Conservation (phyloP, 768 basidiomycete genomes). For the Dentipellis sp. region DNA sequence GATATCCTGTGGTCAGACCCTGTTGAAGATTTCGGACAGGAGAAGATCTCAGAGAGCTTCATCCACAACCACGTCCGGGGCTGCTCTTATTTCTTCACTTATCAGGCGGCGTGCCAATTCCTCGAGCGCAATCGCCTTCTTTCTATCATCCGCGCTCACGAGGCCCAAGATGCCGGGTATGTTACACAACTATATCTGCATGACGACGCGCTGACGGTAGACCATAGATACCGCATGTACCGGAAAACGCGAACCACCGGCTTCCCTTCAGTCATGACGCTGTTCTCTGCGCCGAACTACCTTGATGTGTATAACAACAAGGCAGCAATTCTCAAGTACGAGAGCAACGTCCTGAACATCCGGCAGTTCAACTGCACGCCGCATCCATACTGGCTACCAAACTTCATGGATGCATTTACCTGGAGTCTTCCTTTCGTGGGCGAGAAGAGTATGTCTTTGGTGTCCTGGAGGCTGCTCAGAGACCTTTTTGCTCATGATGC, state of each 20-base stretch:
- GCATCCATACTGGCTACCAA: constrained; percentile 92
- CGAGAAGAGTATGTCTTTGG: constrained; percentile 69
- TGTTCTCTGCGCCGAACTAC: constrained; percentile 97
- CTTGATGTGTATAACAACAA: constrained; percentile 99
- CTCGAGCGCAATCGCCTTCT: constrained; percentile 94
- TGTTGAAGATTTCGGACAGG: constrained; percentile 92
- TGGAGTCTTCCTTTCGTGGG: constrained; percentile 98
- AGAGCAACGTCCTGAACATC: constrained; percentile 98
- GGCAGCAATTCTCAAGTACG: constrained; percentile 97
- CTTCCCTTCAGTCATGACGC: constrained; percentile 99
- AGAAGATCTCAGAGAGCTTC: constrained; percentile 86
- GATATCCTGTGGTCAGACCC: constrained; percentile 99
- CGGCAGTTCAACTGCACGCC: constrained; percentile 96
- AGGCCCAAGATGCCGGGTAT: constrained; percentile 97
- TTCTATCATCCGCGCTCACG: constrained; percentile 95
- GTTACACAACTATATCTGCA: constrained; percentile 16
- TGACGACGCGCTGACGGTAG: not conserved
- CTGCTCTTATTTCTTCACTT: constrained; percentile 94
- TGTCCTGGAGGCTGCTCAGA: not conserved
- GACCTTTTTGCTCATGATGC: constrained; percentile 1
- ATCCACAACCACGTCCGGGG: constrained; percentile 95
- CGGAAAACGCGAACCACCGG: constrained; percentile 97
- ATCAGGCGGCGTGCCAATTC: constrained; percentile 95
- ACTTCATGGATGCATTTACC: constrained; percentile 97
- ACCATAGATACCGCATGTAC: constrained; percentile 87